Percentiles rank a stretch among this genome's conserved stretches.
Evolutionary conservation across 2,329 filamentous ascomycete species (phyloP).

Genomic region (Ophidiomyces ophidiicola): DNA sequence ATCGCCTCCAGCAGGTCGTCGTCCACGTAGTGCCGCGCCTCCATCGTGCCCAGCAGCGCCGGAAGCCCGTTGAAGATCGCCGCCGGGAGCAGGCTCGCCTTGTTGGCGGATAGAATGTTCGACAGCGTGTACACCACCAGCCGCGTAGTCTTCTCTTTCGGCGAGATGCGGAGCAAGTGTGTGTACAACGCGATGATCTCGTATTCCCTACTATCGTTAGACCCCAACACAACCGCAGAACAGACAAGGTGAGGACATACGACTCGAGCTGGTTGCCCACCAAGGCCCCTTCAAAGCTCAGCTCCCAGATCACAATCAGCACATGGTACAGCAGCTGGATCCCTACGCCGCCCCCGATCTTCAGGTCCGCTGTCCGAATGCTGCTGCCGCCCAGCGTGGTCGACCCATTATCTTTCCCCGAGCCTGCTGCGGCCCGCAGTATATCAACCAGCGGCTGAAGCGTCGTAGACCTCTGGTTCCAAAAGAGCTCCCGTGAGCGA

Average conservation of each 20-base stretch:
- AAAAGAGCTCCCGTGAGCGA: conserved; percentile 69
- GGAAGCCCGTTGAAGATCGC: conserved; percentile 78
- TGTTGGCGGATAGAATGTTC: conserved; percentile 70
- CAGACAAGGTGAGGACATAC: conserved; percentile 40
- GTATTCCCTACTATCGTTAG: conserved; percentile 54
- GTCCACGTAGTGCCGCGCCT: conserved; percentile 40
- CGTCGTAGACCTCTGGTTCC: conserved; percentile 80
- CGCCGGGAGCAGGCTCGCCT: conserved; percentile 57
- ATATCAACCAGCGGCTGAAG: conserved; percentile 71
- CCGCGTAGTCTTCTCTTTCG: conserved; percentile 95
- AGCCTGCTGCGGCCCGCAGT: conserved; percentile 59
- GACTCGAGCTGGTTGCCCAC: conserved; percentile 73
- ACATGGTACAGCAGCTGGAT: conserved; percentile 91
- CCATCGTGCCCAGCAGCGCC: conserved; percentile 45
- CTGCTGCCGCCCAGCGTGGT: conserved; percentile 42
- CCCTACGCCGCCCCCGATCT: conserved; percentile 63
- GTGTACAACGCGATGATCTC: conserved; percentile 85
- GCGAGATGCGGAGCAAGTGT: conserved; percentile 80
- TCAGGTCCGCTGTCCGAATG: conserved; percentile 52
- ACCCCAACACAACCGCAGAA: conserved; percentile 9
- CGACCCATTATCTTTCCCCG: conserved; percentile 56
- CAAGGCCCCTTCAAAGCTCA: conserved; percentile 70
- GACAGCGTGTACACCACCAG: conserved; percentile 78
- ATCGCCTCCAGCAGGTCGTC: conserved; percentile 40
- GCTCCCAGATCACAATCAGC: conserved; percentile 85